phyloP scores from a whole-genome alignment of 2,329 filamentous ascomycete species.

The Drechslerella dactyloides region DNA sequence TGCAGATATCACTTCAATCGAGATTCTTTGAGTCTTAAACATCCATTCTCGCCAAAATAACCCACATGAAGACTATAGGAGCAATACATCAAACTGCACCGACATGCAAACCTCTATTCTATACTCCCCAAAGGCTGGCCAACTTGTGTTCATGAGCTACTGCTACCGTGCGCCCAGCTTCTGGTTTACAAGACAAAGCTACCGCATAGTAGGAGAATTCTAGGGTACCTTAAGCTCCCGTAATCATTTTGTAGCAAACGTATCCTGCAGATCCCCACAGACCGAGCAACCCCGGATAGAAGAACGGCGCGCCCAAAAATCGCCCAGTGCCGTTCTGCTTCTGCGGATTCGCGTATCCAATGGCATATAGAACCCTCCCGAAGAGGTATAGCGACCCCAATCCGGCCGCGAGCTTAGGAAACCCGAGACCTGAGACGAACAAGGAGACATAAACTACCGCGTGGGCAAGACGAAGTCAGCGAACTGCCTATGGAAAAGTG shows the following conservation, averaged over 20 bases:
- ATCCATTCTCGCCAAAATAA: too few species aligned
- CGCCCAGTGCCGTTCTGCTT: slow-evolving; percentile 51
- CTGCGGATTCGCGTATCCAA: slow-evolving; percentile 62
- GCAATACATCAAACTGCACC: too few species aligned
- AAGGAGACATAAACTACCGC: slow-evolving; percentile 43
- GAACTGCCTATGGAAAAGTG: too few species aligned
- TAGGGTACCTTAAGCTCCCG: slow-evolving; percentile 11
- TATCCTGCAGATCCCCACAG: slow-evolving; percentile 23
- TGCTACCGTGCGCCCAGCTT: too few species aligned
- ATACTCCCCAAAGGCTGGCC: too few species aligned
- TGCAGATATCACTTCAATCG: too few species aligned
- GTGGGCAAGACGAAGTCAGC: background rate
- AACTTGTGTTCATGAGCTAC: too few species aligned
- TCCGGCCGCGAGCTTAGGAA: slow-evolving; percentile 62
- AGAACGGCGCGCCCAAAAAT: slow-evolving; percentile 48
- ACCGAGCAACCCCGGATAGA: slow-evolving; percentile 25
- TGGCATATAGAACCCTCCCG: slow-evolving; percentile 64
- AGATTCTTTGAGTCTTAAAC: too few species aligned
- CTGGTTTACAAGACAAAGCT: too few species aligned
- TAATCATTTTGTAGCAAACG: slow-evolving; percentile 29
- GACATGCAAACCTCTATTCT: too few species aligned
- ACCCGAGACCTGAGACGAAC: slow-evolving; percentile 64
- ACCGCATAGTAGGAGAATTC: too few species aligned
- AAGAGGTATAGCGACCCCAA: slow-evolving; percentile 65
- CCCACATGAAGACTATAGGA: too few species aligned